These are phyloP conservation scores for Linnemannia zychae DNA, from an alignment of 192 early-diverging fungal genomes.

Conservation along the genomic window DNA sequence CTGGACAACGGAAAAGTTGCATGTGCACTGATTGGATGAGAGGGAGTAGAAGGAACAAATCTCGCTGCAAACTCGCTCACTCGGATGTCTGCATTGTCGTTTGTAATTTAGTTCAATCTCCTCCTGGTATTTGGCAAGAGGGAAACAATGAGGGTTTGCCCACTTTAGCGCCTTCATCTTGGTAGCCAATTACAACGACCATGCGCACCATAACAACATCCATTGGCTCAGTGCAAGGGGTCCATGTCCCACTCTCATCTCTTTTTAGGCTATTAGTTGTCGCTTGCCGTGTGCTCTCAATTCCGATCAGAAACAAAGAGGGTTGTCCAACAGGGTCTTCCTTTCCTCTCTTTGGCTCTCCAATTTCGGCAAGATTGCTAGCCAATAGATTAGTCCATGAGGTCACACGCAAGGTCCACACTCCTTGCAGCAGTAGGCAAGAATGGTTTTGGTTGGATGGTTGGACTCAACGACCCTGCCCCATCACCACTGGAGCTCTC, in stretches of 20 bases:
- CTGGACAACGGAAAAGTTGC: conserved; percentile 1
- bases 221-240: not conserved
- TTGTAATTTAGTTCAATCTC: not conserved
- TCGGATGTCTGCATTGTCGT: not conserved
- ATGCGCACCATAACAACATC: not conserved
- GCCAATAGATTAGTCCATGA: not conserved
- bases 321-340: not conserved
- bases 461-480: not conserved
- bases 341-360: not conserved
- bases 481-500: no score
- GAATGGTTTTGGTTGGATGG: not conserved
- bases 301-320: not conserved
- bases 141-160: not conserved
- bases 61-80: not conserved
- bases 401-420: not conserved
- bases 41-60: not conserved
- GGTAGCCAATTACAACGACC: not conserved
- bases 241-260: not conserved
- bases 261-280: not conserved
- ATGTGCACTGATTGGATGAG: not conserved
- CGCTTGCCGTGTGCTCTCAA: not conserved
- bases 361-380: conserved; percentile 5
- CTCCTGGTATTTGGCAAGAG: not conserved
- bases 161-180: not conserved
- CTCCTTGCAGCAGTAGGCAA: not conserved